Conservation (phyloP, 306 rosid genomes). For the Corylus heterophylla region DNA sequence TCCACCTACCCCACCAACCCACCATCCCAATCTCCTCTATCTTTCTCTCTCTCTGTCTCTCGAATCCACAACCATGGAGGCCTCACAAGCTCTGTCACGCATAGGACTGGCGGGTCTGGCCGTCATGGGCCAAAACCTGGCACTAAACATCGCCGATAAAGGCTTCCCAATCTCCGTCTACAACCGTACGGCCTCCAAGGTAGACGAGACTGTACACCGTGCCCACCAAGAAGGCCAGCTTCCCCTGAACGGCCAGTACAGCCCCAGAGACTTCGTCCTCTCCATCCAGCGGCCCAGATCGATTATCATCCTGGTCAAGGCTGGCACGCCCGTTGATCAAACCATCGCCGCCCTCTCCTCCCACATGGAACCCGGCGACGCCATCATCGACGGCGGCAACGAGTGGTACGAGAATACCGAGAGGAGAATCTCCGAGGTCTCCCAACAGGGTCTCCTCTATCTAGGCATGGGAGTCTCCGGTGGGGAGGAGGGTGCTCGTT, state of each 20-base stretch:
- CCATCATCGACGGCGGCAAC: constrained; percentile 89
- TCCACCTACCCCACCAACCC: constrained; percentile 9
- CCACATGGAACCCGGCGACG: constrained; percentile 81
- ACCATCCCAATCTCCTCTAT: background rate
- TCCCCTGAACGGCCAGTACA: constrained; percentile 68
- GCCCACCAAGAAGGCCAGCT: constrained; percentile 71
- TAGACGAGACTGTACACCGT: constrained; percentile 82
- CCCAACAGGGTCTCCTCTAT: constrained; percentile 53
- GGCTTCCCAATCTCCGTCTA: constrained; percentile 97
- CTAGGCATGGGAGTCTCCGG: constrained; percentile 96
- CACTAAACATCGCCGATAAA: constrained; percentile 92
- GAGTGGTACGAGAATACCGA: constrained; percentile 95
- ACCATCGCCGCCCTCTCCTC: constrained; percentile 74
- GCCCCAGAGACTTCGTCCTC: constrained; percentile 76
- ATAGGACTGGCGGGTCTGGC: constrained; percentile 92
- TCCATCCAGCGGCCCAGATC: constrained; percentile 88
- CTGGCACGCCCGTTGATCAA: constrained; percentile 88
- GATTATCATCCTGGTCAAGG: constrained; percentile 90
- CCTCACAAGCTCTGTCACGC: constrained; percentile 68
- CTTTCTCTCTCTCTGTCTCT: background rate
- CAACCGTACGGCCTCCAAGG: constrained; percentile 85
- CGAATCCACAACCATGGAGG: constrained; percentile 46
- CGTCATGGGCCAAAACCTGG: constrained; percentile 97
- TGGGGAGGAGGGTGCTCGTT: constrained; percentile 88
- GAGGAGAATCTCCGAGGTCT: constrained; percentile 55